These are phyloP conservation scores for Aegilops bicornis DNA, from an alignment of 176 grass and related monocot genomes.

Conservation along the genomic window DNA sequence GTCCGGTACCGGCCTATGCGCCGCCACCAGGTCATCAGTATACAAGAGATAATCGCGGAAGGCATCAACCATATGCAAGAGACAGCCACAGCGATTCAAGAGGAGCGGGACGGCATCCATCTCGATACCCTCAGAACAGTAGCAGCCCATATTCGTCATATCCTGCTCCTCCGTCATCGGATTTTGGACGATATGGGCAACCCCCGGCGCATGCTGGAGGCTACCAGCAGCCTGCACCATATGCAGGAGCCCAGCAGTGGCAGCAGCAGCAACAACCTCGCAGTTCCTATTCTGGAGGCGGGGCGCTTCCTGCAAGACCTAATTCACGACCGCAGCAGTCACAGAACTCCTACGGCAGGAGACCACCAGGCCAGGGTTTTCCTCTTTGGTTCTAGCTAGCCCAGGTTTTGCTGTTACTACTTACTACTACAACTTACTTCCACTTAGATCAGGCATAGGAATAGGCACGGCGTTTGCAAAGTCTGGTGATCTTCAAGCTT, in stretches of 20 bases:
- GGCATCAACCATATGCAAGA: conserved; percentile 38
- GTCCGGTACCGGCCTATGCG: conserved; percentile 28
- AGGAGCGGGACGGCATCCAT: conserved; percentile 24
- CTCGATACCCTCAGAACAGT: conserved; percentile 38
- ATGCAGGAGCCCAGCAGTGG: conserved; percentile 47
- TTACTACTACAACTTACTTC: conserved; percentile 1
- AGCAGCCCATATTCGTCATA: not conserved
- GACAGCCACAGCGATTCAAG: conserved; percentile 35
- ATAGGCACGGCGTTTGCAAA: conserved; percentile 14
- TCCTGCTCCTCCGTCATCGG: conserved; percentile 35
- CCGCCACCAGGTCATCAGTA: conserved; percentile 47
- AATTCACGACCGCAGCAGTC: conserved; percentile 41
- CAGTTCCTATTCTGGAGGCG: conserved; percentile 36
- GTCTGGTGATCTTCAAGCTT: not conserved
- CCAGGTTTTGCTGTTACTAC: conserved; percentile 15
- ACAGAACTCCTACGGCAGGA: conserved; percentile 55
- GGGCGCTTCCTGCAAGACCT: conserved; percentile 37
- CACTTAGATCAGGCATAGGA: conserved; percentile 1
- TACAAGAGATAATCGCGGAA: conserved; percentile 44
- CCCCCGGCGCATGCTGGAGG: conserved; percentile 1
- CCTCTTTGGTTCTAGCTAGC: conserved; percentile 4
- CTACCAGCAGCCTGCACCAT: conserved; percentile 47
- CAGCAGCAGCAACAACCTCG: conserved; percentile 36
- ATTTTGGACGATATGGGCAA: conserved; percentile 45
- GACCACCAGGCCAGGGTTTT: conserved; percentile 50